These are phyloP conservation scores for Sequoia sempervirens DNA, from an alignment of 75 land plant species.

Conservation along the genomic window DNA sequence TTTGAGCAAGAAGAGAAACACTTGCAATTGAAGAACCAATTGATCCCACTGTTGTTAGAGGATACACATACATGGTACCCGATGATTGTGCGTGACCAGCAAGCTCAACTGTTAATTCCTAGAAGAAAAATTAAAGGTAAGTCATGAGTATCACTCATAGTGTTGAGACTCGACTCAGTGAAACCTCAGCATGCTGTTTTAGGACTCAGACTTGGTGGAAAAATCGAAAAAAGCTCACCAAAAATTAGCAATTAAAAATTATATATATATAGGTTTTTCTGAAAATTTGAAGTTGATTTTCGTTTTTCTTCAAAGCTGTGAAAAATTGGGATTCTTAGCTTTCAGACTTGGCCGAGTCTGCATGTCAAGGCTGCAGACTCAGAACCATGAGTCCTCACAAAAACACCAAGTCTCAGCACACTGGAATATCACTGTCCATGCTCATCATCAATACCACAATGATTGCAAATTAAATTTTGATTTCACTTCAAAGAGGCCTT, in stretches of 20 bases:
- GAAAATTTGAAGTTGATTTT: too few species aligned
- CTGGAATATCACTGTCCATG: background rate
- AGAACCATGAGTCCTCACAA: too few species aligned
- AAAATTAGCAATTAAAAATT: too few species aligned
- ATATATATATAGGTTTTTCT: too few species aligned
- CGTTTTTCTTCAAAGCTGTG: too few species aligned
- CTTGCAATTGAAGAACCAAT: conserved; percentile 15
- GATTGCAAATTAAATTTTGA: background rate
- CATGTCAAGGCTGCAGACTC: too few species aligned
- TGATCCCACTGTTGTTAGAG: conserved; percentile 3
- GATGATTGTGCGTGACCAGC: background rate
- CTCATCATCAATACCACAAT: background rate
- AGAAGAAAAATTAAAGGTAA: background rate
- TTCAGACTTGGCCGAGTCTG: too few species aligned
- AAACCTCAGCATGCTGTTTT: too few species aligned
- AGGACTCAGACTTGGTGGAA: too few species aligned
- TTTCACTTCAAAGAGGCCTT: background rate
- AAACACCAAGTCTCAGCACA: too few species aligned
- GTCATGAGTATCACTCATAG: background rate
- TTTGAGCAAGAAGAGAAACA: conserved; percentile 76
- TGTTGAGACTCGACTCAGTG: background rate
- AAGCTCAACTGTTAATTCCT: conserved; percentile 56
- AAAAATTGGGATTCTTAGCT: too few species aligned
- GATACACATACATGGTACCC: conserved; percentile 10
- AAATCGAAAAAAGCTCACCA: too few species aligned